These are phyloP conservation scores for Colletotrichum kahawae DNA, from an alignment of 2,329 filamentous ascomycete species.

Conservation along the genomic window DNA sequence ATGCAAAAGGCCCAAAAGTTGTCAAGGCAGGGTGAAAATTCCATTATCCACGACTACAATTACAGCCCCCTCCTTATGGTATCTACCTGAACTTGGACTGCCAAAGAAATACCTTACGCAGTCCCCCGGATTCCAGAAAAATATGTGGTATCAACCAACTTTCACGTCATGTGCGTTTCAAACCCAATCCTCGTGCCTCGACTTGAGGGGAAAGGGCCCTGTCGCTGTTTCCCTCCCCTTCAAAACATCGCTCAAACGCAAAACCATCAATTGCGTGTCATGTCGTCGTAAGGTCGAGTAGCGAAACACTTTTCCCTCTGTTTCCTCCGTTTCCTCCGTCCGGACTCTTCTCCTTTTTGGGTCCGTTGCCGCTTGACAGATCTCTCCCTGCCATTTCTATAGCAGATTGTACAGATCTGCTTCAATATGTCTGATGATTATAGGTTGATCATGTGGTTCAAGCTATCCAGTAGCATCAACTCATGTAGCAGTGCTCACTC, in stretches of 20 bases:
- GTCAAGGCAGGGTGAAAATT: background rate
- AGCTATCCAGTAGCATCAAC: slow-evolving; percentile 14
- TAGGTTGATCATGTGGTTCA: slow-evolving; percentile 11
- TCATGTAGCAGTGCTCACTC: slow-evolving; percentile 6
- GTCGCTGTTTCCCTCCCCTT: background rate
- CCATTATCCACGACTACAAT: slow-evolving; percentile 21
- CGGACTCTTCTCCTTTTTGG: background rate
- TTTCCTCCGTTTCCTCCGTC: background rate
- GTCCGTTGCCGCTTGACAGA: slow-evolving; percentile 5
- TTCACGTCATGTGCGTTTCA: background rate
- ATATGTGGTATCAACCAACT: slow-evolving; percentile 21
- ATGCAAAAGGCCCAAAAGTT: background rate
- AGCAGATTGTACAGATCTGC: slow-evolving; percentile 13
- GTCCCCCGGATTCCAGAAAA: slow-evolving; percentile 1
- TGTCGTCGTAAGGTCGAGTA: slow-evolving; percentile 22
- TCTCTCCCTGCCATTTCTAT: background rate
- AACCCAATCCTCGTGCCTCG: background rate
- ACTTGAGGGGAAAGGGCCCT: background rate
- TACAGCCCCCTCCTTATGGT: slow-evolving; percentile 15
- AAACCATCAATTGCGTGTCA: slow-evolving; percentile 22
- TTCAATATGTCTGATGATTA: slow-evolving; percentile 20
- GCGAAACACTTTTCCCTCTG: background rate
- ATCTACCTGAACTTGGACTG: slow-evolving; percentile 1
- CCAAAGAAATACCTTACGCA: background rate
- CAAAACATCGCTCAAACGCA: slow-evolving; percentile 22